Evolutionary conservation across 2,329 filamentous ascomycete species (phyloP).

Genomic region (Fusarium fracticaudum): DNA sequence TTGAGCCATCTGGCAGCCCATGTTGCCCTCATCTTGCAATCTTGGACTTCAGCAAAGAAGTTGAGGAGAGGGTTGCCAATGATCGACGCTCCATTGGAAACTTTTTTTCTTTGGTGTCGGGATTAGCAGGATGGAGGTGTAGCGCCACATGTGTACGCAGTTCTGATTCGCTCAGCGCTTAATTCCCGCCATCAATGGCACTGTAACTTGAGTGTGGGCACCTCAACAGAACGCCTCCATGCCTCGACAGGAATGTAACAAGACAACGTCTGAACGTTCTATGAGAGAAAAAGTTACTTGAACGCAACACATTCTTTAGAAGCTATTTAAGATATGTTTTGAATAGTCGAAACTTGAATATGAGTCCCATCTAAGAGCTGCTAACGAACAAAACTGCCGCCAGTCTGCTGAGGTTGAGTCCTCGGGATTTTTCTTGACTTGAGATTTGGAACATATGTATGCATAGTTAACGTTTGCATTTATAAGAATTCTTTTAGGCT

Average conservation of each 20-base stretch:
- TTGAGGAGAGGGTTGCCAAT: constrained; percentile 42
- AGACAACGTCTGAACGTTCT: neutral
- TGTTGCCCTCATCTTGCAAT: constrained; percentile 52
- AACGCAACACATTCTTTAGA: neutral
- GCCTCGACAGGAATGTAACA: neutral
- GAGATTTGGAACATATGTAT: neutral
- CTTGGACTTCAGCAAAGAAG: constrained; percentile 39
- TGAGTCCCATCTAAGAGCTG: neutral
- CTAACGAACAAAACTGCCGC: neutral
- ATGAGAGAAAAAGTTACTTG: neutral
- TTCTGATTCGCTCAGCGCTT: constrained; percentile 29
- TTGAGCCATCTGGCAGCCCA: constrained; percentile 54
- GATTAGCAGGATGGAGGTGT: constrained; percentile 36
- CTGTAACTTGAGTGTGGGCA: constrained; percentile 1
- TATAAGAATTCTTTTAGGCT: neutral
- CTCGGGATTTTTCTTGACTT: neutral
- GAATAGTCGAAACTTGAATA: neutral
- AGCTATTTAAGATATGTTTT: neutral
- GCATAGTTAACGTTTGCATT: neutral
- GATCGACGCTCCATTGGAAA: constrained; percentile 39
- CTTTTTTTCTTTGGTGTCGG: constrained; percentile 44
- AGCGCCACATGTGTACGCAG: constrained; percentile 34
- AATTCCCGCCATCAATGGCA: constrained; percentile 22
- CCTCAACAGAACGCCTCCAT: neutral
- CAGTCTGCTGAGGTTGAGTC: neutral